Evolutionary conservation across 352 stramenopile species (phyloP).

Genomic region (Globisporangium spiculum): DNA sequence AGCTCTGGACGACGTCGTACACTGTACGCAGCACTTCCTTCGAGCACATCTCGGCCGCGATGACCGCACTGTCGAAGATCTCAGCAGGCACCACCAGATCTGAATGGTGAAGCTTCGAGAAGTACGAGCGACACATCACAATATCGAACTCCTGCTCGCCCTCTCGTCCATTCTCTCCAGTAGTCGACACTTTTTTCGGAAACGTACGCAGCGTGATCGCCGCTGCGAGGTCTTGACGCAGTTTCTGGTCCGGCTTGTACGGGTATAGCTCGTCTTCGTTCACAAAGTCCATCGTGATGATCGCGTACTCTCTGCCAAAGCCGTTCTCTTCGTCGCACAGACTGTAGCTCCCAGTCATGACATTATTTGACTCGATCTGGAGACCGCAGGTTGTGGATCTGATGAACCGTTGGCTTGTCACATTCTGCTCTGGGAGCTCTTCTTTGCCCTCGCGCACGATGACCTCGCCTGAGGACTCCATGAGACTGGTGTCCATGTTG

Average conservation of each 20-base stretch:
- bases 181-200: neutral
- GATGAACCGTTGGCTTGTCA: slow-evolving; percentile 7
- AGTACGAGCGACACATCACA: slow-evolving; percentile 11
- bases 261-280: slow-evolving; percentile 41
- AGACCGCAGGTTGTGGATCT: neutral
- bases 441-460: slow-evolving; percentile 34
- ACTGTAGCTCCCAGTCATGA: slow-evolving; percentile 1
- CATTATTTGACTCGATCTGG: slow-evolving; percentile 9
- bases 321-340: slow-evolving; percentile 1
- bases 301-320: slow-evolving; percentile 13
- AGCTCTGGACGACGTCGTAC: slow-evolving; percentile 12
- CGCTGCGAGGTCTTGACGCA: slow-evolving; percentile 26
- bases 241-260: slow-evolving; percentile 15
- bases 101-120: slow-evolving; percentile 11
- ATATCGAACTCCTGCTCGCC: slow-evolving; percentile 2
- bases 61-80: slow-evolving; percentile 4
- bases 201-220: slow-evolving; percentile 15
- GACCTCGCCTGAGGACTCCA: slow-evolving; percentile 26
- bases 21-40: slow-evolving; percentile 16
- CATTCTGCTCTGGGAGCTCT: slow-evolving; percentile 5
- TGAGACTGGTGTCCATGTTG: slow-evolving; percentile 18
- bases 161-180: neutral
- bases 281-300: slow-evolving; percentile 46
- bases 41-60: slow-evolving; percentile 16
- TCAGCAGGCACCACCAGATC: slow-evolving; percentile 1